Percentiles rank a stretch among this genome's conserved stretches.
Evolutionary conservation across 768 basidiomycete species (phyloP).

Genomic region (Tylopilus sp.): DNA sequence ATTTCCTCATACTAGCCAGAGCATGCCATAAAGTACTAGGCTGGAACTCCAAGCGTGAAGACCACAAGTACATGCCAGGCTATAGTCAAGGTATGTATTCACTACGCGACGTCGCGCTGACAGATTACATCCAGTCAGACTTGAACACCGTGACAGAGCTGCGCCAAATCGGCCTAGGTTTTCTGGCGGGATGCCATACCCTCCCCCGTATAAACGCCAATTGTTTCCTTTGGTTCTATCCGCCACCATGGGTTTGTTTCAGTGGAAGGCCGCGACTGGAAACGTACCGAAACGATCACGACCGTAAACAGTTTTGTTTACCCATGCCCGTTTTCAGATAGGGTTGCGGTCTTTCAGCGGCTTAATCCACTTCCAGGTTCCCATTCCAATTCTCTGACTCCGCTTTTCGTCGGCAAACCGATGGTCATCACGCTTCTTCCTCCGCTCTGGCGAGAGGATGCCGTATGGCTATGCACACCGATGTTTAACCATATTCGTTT

Average conservation of each 20-base stretch:
- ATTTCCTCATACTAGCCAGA: neutral
- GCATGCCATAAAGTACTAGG: no score
- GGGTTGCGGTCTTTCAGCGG: conserved; percentile 7
- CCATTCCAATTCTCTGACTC: conserved; percentile 3
- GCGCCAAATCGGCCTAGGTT: neutral
- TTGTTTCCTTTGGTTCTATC: neutral
- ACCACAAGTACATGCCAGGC: no score
- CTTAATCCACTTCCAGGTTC: neutral
- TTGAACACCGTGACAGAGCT: no score
- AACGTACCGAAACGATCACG: neutral
- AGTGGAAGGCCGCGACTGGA: conserved; percentile 3
- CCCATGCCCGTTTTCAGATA: neutral
- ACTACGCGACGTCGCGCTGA: no score
- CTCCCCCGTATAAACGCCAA: neutral
- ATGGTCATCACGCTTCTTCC: neutral
- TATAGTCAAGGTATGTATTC: no score
- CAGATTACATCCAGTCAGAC: no score
- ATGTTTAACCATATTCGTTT: neutral
- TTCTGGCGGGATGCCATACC: neutral
- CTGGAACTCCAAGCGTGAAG: no score
- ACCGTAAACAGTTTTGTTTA: neutral
- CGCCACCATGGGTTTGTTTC: neutral
- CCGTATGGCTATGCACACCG: neutral
- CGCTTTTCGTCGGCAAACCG: conserved; percentile 14
- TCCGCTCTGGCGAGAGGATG: neutral